Evolutionary conservation across 306 rosid genomes (phyloP), one percentile per base, ranked within the genome.

Genomic region (Cicer bijugum): DNA sequence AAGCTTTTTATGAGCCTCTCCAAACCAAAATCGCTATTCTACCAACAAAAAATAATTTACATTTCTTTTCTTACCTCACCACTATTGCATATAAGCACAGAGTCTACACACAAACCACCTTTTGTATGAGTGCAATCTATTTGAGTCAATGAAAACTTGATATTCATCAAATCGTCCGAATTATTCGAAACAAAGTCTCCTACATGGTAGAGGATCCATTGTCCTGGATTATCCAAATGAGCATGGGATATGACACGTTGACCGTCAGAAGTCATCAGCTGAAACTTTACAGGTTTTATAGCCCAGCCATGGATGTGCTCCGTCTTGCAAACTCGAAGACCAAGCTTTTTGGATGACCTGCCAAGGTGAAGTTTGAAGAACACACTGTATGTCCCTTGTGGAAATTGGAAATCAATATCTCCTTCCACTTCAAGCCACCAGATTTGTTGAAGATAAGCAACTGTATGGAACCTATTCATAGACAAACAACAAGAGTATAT

Each of bases 391-490:
- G 64, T 82, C 35, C 96, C 97, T 0, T 80, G 60, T 1, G 98
- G 96, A 67, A 93, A 93, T 67, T 78, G 92, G 82, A 93, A 93
- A 62, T 90, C 90, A 50, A 91, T 40, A 37, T 93, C 97, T 40
- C 97, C 97, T 64, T 74, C 83, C 35, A 89, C 88, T 85, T 93
- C 96, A 33, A 93, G 86, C 98, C 98, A 93, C 98, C 98, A 93
- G 43, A 81, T 91, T 77, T 93, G 97, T 52, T 91, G 93, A 75
- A 93, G 98, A 89, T 93, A 93, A 6, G 98, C 98, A 75, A 89
- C 86, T 67, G 82, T 85, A 38, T 80, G 88, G 82, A 93, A 93
- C 82, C 98, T 93, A 72, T 20, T 79, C 45, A 8, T 2, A 57
- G 19, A 51, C 19, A 14, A 37, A 43, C 12, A 68, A 20, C 44